These are phyloP conservation scores for Lindgomyces ingoldianus DNA, from an alignment of 495 filamentous ascomycete genomes.

Conservation along the genomic window DNA sequence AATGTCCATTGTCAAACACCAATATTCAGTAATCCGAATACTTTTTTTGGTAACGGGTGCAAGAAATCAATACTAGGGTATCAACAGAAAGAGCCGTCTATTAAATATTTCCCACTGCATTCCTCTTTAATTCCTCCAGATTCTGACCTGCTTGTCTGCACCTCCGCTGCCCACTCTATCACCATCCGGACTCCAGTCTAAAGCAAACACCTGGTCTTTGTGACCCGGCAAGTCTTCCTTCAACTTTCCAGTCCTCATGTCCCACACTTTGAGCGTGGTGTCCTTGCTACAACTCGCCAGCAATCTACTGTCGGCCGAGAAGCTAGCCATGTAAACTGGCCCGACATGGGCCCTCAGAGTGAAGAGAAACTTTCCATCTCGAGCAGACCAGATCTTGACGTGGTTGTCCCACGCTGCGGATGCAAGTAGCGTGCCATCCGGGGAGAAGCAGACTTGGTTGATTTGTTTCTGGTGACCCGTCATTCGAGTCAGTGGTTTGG, in stretches of 20 bases:
- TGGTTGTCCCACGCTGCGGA: constrained; percentile 90
- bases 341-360: constrained; percentile 91
- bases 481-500: constrained; percentile 83
- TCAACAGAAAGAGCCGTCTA: neutral
- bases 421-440: constrained; percentile 82
- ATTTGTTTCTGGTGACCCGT: constrained; percentile 94
- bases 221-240: constrained; percentile 88
- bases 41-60: too few relatives aligned
- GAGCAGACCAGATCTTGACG: constrained; percentile 81
- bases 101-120: neutral
- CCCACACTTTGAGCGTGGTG: constrained; percentile 93
- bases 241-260: constrained; percentile 79
- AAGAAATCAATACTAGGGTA: neutral
- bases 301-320: constrained; percentile 83
- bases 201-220: constrained; percentile 89
- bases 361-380: constrained; percentile 75
- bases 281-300: constrained; percentile 87
- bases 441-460: constrained; percentile 92
- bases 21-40: too few relatives aligned
- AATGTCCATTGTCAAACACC: too few relatives aligned
- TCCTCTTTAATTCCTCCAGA: constrained; percentile 70
- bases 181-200: constrained; percentile 90
- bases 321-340: constrained; percentile 70
- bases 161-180: constrained; percentile 84
- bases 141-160: constrained; percentile 85